phyloP scores from a whole-genome alignment of 2,329 filamentous ascomycete species.

The Colletotrichum simmondsii region DNA sequence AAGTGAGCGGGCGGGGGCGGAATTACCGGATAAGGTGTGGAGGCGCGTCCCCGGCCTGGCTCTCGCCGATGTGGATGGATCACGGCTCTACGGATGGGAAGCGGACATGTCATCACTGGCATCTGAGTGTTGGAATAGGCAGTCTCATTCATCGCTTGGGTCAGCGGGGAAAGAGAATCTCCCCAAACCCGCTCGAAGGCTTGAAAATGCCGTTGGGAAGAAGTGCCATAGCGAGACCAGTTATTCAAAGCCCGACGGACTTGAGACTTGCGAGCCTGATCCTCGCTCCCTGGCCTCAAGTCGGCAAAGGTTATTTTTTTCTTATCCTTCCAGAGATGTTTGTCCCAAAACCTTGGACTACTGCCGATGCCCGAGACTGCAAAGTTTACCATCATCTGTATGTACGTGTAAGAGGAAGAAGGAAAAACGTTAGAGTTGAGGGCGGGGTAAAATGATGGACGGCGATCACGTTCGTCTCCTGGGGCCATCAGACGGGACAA shows the following conservation, averaged over 20 bases:
- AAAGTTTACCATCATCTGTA: not conserved
- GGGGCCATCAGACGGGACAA: not conserved
- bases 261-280: not conserved
- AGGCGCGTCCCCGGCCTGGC: not conserved
- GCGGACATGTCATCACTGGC: too few species aligned
- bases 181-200: not conserved
- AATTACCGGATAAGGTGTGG: not conserved
- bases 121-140: not conserved
- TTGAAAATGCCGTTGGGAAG: not conserved
- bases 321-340: not conserved
- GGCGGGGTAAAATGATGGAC: slow-evolving; percentile 4
- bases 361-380: not conserved
- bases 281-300: not conserved
- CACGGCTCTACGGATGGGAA: too few species aligned
- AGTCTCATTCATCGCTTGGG: not conserved
- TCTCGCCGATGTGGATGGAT: not conserved
- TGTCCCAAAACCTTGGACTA: not conserved
- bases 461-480: slow-evolving; percentile 13
- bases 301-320: not conserved
- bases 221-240: not conserved
- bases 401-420: not conserved
- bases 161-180: not conserved
- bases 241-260: not conserved
- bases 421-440: too few species aligned
- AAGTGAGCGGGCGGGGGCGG: not conserved